Evolutionary conservation across 2,329 filamentous ascomycete genomes (phyloP).

Genomic region (Scytalidium sp.): DNA sequence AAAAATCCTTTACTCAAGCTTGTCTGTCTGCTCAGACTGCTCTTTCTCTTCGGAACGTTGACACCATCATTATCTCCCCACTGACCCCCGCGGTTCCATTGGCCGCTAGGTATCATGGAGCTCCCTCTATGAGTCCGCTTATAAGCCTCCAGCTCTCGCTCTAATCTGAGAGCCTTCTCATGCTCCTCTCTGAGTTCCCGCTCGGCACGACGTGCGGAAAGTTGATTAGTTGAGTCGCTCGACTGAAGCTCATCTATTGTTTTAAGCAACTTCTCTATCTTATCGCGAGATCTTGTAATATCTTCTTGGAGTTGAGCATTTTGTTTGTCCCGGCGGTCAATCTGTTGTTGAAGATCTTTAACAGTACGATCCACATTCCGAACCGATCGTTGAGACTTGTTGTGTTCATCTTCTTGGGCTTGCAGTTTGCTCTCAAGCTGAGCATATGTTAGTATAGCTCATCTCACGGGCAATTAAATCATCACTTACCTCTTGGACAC

Average conservation of each 20-base stretch:
- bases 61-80: constrained; percentile 28
- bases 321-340: constrained; percentile 90
- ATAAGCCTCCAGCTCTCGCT: constrained; percentile 74
- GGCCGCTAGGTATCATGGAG: constrained; percentile 17
- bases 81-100: constrained; percentile 34
- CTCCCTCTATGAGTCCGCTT: constrained; percentile 12
- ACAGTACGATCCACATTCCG: constrained; percentile 93
- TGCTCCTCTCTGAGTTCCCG: constrained; percentile 85
- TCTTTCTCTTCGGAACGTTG: constrained; percentile 63
- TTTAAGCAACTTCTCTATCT: constrained; percentile 81
- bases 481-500: constrained; percentile 83
- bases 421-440: constrained; percentile 88
- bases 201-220: constrained; percentile 81
- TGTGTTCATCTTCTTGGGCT: constrained; percentile 73
- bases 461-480: constrained; percentile 5
- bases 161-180: constrained; percentile 77
- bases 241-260: constrained; percentile 94
- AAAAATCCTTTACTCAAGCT: constrained; percentile 80
- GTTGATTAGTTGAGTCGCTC: constrained; percentile 76
- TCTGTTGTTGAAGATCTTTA: constrained; percentile 87
- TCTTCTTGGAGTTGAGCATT: constrained; percentile 80
- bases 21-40: constrained; percentile 58
- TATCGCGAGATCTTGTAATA: constrained; percentile 80
- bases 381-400: constrained; percentile 78
- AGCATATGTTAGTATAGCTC: constrained; percentile 25